Conservation (phyloP, 441 rosid genomes). For the Gossypium lobatum region DNA sequence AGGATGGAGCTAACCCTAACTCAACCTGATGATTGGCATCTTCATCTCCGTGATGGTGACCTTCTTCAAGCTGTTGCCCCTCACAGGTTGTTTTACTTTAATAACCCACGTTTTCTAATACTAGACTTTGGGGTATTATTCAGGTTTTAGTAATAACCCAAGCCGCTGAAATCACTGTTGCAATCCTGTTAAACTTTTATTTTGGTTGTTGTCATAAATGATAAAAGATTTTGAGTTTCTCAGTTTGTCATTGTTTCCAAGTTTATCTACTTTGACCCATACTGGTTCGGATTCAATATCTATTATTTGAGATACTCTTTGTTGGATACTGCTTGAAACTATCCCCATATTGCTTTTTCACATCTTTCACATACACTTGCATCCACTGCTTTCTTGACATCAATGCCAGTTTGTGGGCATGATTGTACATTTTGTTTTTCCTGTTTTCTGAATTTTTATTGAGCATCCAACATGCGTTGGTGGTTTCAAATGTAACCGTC, state of each 20-base stretch:
- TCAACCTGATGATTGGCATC: slow-evolving; percentile 90
- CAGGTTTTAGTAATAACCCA: not conserved
- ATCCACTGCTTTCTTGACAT: not conserved
- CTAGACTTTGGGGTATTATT: not conserved
- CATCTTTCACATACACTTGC: not conserved
- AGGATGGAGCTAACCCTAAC: slow-evolving; percentile 69
- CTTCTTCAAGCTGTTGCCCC: slow-evolving; percentile 67
- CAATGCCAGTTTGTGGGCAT: not conserved
- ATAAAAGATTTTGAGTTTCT: not conserved
- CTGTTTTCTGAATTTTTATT: not conserved
- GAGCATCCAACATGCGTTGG: not conserved
- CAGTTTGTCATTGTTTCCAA: not conserved
- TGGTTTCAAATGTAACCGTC: not conserved
- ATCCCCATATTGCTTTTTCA: not conserved
- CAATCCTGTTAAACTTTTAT: not conserved
- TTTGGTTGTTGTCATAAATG: not conserved
- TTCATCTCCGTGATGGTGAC: slow-evolving; percentile 75
- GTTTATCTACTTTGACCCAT: not conserved
- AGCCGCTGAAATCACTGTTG: not conserved
- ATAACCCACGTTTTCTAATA: not conserved
- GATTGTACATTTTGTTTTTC: not conserved
- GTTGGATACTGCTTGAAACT: not conserved
- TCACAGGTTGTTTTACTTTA: slow-evolving; percentile 42
- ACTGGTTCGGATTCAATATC: not conserved
- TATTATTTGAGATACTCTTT: not conserved